Percentiles rank a stretch among this genome's conserved stretches.
These are phyloP conservation scores for Echites panduratus DNA, from an alignment of 257 asterid species.

Conservation along the genomic window DNA sequence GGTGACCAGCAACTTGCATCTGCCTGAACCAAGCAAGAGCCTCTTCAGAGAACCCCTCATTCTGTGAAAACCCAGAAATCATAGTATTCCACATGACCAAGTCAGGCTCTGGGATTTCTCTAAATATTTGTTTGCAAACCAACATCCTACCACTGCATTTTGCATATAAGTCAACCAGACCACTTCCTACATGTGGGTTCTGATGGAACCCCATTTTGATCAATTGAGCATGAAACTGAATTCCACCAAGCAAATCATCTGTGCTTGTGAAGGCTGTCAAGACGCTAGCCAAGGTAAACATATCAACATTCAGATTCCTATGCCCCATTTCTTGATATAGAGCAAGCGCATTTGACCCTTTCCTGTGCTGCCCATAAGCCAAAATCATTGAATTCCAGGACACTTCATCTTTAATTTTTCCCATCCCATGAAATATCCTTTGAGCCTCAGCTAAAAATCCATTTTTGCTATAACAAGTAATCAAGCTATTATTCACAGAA, in stretches of 20 bases:
- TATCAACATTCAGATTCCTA: constrained; percentile 39
- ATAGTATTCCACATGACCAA: constrained; percentile 74
- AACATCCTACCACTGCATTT: constrained; percentile 41
- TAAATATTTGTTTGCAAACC: constrained; percentile 43
- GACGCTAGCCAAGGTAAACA: constrained; percentile 72
- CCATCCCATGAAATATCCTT: constrained; percentile 46
- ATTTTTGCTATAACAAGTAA: constrained; percentile 49
- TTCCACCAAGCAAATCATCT: constrained; percentile 62
- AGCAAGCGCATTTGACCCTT: constrained; percentile 53
- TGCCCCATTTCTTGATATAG: constrained; percentile 58
- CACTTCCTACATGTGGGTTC: constrained; percentile 63
- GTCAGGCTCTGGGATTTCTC: constrained; percentile 47
- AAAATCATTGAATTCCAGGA: constrained; percentile 87
- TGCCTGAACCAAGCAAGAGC: constrained; percentile 54
- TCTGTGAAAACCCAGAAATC: constrained; percentile 62
- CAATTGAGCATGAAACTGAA: constrained; percentile 58
- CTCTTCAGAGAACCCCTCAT: constrained; percentile 50
- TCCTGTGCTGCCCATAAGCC: constrained; percentile 53
- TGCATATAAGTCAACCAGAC: constrained; percentile 62
- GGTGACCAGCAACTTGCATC: constrained; percentile 54
- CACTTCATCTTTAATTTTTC: constrained; percentile 52
- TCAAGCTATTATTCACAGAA: constrained; percentile 56
- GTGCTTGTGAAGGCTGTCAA: constrained; percentile 62
- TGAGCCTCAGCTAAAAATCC: constrained; percentile 40
- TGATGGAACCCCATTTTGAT: constrained; percentile 53